Conservation (phyloP, 805 yeast species). For the Yarrowia phangngaensis region DNA sequence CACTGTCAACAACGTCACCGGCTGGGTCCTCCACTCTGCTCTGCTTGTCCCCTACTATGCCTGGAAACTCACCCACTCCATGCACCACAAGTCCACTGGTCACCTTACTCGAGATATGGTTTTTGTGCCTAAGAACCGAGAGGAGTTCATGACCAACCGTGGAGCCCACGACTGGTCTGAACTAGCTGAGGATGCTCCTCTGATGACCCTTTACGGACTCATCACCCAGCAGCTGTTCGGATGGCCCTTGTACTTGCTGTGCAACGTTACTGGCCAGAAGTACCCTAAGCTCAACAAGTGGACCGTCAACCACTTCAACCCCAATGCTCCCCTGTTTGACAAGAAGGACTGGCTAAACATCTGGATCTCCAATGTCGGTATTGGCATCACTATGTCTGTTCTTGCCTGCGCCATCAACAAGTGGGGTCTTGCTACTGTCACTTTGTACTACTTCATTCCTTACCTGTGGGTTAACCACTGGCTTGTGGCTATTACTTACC, state of each 20-base stretch:
- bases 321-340: constrained; percentile 70
- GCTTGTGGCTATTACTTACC: constrained; percentile 80
- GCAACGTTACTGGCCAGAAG: constrained; percentile 74
- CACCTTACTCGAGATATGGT: constrained; percentile 80
- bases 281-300: constrained; percentile 49
- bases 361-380: constrained; percentile 69
- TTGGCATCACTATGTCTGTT: constrained; percentile 49
- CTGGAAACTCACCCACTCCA: constrained; percentile 79
- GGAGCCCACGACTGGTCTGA: constrained; percentile 44
- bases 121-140: constrained; percentile 68
- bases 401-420: constrained; percentile 57
- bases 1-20: constrained; percentile 69
- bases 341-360: constrained; percentile 68
- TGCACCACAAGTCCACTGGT: constrained; percentile 89
- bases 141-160: constrained; percentile 47
- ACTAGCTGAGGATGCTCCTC: constrained; percentile 69
- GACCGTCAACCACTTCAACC: constrained; percentile 65
- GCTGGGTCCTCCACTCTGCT: constrained; percentile 79
- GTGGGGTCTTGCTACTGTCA: constrained; percentile 60
- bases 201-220: constrained; percentile 54
- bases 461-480: constrained; percentile 82
- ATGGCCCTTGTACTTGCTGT: constrained; percentile 61
- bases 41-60: constrained; percentile 81
- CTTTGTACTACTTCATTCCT: constrained; percentile 71
- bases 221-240: constrained; percentile 73